Evolutionary conservation across 495 filamentous ascomycete species (phyloP), one percentile per base, ranked within the genome.

Genomic region (Aspergillus egyptiacus): DNA sequence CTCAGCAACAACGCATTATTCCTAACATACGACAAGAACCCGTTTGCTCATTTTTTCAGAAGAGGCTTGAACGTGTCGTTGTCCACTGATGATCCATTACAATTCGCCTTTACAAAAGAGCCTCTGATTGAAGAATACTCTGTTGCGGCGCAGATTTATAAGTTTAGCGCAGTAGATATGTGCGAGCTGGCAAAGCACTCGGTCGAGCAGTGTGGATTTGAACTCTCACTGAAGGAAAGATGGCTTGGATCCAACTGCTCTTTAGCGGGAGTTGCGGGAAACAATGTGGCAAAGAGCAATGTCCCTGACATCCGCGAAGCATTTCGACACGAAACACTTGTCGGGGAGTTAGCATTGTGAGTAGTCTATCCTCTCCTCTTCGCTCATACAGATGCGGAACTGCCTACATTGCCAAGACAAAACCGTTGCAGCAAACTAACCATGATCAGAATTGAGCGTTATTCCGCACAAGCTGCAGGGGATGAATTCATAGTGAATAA

Each of bases 31-130:
- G 93, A 98, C 64, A 83, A 95, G 48, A 98, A 98, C 60, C 93
- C 93, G 0, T 97, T 94, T 66, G 77, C 89, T 44, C 86, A 84
- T 61, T 98, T 97, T 66, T 97, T 97, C 70, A 87, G 85, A 60
- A 82, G 91, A 30, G 93, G 93, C 1, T 68, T 98, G 40, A 97
- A 97, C 65, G 91, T 98, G 3, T 96, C 91, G 14, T 72, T 98
- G 27, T 96, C 91, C 2, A 97, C 93, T 1, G 93, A 98, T 62
- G 93, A 98, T 68, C 93, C 93, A 8, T 77, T 98, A 7, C 93
- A 98, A 64, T 97, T 98, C 63, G 93, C 93, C 6, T 98, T 96
- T 65, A 98, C 93, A 22, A 97, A 96, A 64, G 93, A 98, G 62
- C 93, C 93, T 19, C 69, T 98, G 36, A 98, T 98, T 56, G 93